Evolutionary conservation across 2,329 filamentous ascomycete species (phyloP).

Genomic region (Diaporthe ampelina): DNA sequence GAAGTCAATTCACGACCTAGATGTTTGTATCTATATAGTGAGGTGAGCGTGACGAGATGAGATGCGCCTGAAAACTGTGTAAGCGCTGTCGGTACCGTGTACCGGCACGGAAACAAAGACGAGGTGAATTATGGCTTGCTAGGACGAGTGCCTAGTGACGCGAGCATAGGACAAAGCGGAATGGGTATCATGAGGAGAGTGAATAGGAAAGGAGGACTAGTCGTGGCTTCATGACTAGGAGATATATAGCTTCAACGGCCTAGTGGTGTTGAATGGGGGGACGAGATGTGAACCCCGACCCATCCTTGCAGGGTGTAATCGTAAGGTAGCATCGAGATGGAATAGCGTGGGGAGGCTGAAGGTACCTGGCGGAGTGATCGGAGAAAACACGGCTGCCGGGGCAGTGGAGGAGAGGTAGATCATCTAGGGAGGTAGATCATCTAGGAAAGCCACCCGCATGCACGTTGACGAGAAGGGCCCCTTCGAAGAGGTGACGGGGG

Average conservation of each 20-base stretch:
- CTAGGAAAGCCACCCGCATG: slow-evolving; percentile 6
- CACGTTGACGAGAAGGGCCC: neutral
- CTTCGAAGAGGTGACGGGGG: slow-evolving; percentile 15
- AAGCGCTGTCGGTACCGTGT: slow-evolving; percentile 3
- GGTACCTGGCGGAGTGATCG: slow-evolving; percentile 15
- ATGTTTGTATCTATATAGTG: neutral
- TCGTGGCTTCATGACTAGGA: slow-evolving; percentile 31
- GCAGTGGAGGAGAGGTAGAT: slow-evolving; percentile 6
- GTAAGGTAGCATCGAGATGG: slow-evolving; percentile 25
- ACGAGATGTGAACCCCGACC: slow-evolving; percentile 3
- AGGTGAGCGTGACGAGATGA: neutral
- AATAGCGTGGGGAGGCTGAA: slow-evolving; percentile 35
- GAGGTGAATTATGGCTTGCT: neutral
- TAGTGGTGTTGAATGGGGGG: slow-evolving; percentile 13
- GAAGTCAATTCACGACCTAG: neutral
- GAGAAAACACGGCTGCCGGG: slow-evolving; percentile 10
- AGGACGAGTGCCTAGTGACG: neutral
- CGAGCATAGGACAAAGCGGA: slow-evolving; percentile 2
- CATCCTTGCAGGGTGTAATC: slow-evolving; percentile 28
- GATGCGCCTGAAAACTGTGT: neutral
- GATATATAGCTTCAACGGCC: slow-evolving; percentile 22
- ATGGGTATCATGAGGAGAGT: slow-evolving; percentile 31
- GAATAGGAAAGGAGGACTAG: slow-evolving; percentile 9
- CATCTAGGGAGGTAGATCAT: neutral
- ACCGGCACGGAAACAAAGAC: slow-evolving; percentile 20